A percentile compares a stretch with the other conserved stretches of the same genome.
Evolutionary conservation across 176 grass and related monocot genomes (phyloP).

Genomic region (Ensete glaucum): DNA sequence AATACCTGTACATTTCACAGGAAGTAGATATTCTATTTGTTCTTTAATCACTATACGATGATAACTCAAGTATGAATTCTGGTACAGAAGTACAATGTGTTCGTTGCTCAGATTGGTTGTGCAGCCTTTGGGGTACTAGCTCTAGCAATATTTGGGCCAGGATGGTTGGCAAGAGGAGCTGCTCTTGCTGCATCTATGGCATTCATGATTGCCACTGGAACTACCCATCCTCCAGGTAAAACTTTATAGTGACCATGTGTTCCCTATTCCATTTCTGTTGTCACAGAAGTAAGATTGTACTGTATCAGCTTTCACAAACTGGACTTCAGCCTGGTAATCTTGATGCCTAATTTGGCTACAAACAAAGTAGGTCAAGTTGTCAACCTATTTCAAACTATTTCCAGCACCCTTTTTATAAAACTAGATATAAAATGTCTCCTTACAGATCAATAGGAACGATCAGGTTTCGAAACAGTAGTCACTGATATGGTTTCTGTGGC

Average conservation of each 20-base stretch:
- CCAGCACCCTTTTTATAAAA: neutral
- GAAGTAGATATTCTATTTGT: neutral
- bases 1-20: neutral
- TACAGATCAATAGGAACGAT: neutral
- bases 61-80: conserved; percentile 4
- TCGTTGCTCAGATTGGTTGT: conserved; percentile 74
- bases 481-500: neutral
- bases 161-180: conserved; percentile 73
- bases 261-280: neutral
- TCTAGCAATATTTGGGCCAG: conserved; percentile 71
- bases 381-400: neutral
- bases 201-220: conserved; percentile 77
- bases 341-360: neutral
- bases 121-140: conserved; percentile 72
- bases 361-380: neutral
- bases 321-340: neutral
- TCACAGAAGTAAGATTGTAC: neutral
- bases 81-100: conserved; percentile 95
- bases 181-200: conserved; percentile 82
- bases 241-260: neutral
- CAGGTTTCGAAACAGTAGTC: neutral
- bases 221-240: conserved; percentile 79
- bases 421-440: neutral
- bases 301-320: neutral
- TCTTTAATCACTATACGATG: neutral